Conservation (phyloP, 2,329 filamentous ascomycete genomes). For the Elsinoe ampelina region DNA sequence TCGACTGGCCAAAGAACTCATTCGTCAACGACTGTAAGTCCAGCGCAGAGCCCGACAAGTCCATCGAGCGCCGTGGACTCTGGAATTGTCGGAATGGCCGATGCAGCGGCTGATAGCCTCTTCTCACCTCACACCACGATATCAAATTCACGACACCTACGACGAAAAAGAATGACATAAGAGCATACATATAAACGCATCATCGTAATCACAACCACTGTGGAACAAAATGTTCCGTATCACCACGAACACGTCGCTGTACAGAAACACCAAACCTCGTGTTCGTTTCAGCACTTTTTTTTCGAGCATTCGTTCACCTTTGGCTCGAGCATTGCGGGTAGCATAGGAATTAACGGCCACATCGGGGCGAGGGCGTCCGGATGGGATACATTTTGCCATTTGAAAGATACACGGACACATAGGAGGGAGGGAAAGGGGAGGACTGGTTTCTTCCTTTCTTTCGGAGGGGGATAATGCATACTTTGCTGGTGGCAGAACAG, state of each 20-base stretch:
- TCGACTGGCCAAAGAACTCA: constrained; percentile 35
- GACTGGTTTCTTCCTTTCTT: neutral
- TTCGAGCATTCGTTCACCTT: neutral
- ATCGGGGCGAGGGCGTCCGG: no score
- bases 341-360: neutral
- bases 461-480: neutral
- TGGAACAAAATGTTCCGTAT: neutral
- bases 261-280: neutral
- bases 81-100: constrained; percentile 12
- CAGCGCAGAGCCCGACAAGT: constrained; percentile 8
- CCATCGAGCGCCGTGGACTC: constrained; percentile 8
- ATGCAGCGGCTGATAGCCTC: constrained; percentile 6
- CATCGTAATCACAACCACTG: neutral
- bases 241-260: neutral
- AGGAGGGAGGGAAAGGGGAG: neutral
- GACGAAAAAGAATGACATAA: constrained; percentile 7
- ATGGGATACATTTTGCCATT: no score
- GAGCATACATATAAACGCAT: neutral
- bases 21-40: constrained; percentile 33
- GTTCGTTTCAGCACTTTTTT: neutral
- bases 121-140: neutral
- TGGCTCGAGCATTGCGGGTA: neutral
- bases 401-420: no score
- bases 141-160: neutral
- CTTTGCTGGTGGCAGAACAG: neutral